Conservation (phyloP, 2,329 filamentous ascomycete genomes). For the Fusarium sp. region DNA sequence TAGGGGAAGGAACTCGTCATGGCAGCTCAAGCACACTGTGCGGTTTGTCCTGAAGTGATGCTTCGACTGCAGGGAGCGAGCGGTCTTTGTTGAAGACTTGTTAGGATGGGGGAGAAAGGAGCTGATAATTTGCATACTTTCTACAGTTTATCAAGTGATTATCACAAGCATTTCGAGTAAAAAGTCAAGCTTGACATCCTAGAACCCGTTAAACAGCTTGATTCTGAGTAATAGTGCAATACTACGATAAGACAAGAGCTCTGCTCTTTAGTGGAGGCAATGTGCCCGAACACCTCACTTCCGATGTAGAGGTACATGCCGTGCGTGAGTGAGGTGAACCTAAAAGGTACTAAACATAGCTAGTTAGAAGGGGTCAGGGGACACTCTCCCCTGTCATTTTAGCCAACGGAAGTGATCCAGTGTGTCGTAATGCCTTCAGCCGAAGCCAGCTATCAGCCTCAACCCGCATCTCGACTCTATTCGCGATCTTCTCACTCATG, state of each 20-base stretch:
- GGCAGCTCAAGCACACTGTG: conserved; percentile 26
- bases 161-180: neutral
- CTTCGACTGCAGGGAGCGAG: neutral
- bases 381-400: conserved; percentile 21
- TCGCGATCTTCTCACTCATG: conserved; percentile 37
- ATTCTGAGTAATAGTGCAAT: neutral
- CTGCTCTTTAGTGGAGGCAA: neutral
- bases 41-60: conserved; percentile 14
- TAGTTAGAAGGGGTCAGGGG: conserved; percentile 14
- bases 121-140: neutral
- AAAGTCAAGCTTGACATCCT: neutral
- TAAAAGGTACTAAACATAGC: neutral
- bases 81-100: neutral
- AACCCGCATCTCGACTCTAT: conserved; percentile 34
- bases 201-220: neutral
- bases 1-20: neutral
- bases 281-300: neutral
- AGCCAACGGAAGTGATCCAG: conserved; percentile 23
- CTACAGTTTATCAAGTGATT: neutral
- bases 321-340: neutral
- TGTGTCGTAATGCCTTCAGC: conserved; percentile 38
- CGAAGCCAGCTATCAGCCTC: conserved; percentile 35
- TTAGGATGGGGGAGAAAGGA: neutral
- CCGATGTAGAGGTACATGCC: neutral
- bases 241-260: neutral